Evolutionary conservation across 208 protist genomes (phyloP), one percentile per base, ranked within the genome.

Genomic region (Leishmania braziliensis): DNA sequence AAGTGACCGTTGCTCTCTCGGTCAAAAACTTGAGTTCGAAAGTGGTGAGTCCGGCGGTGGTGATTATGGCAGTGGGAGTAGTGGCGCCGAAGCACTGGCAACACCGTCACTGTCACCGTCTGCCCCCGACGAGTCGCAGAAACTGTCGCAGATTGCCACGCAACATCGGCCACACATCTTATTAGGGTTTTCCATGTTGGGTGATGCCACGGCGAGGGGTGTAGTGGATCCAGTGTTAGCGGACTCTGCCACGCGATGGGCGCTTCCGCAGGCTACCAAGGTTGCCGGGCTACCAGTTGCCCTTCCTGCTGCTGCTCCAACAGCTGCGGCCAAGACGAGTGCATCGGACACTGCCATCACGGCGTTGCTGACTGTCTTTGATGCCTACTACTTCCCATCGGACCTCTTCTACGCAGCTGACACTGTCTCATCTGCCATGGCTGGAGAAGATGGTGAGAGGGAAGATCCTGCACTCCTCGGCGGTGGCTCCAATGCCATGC

Each of bases 341-440:
- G n/a, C 33, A n/a, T 26, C n/a, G 18, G 72, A 62, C n/a, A 76
- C 16, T 20, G 10, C 66, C 8, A 60, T 68, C 51, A 65, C 81
- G 33, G 60, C 75, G 18, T 54, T 88, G 26, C 60, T 82, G 23
- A 75, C 83, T n/a, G 78, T 85, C 58, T 88, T 88, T 53, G 85
- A 88, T 23, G 65, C 68, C 23, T 82, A 79, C 66, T 83, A 80
- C 73, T 88, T 85, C 75, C 85, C 85, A 1, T 10, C 46, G 8
- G 85, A 88, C 48, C 77, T 85, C n/a, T 84, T 87, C n/a, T 16
- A 53, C 18, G 23, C 70, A 9, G 18, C 43, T 33, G 36, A 26
- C 23, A 26, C 20, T 26, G 71, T 43, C 53, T 14, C 72, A 48
- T n/a, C 51, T 10, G n/a, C 51, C 53, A 26, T 62, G 29, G 36